phyloP scores from a whole-genome alignment of 352 stramenopile genomes.

The Thraustochytrium striatum region DNA sequence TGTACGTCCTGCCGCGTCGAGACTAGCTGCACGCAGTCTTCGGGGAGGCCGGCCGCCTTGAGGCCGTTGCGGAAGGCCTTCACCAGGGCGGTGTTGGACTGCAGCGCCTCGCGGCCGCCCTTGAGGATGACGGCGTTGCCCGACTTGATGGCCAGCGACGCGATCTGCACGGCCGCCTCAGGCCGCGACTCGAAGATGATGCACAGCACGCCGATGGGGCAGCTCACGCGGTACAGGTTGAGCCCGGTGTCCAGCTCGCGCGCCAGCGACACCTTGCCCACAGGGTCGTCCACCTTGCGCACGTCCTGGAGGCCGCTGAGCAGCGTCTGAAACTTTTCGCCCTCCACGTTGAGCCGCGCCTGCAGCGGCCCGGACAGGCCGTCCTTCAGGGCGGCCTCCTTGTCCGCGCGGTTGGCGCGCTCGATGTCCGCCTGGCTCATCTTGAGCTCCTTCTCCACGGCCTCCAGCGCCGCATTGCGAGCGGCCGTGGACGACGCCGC shows the following conservation, averaged over 20 bases:
- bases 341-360: constrained; percentile 74
- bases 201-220: constrained; percentile 92
- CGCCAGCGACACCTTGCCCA: constrained; percentile 65
- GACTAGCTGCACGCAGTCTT: constrained; percentile 83
- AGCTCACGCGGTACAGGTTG: constrained; percentile 85
- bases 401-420: constrained; percentile 39
- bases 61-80: constrained; percentile 88
- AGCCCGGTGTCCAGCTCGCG: constrained; percentile 84
- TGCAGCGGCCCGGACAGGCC: constrained; percentile 59
- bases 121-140: constrained; percentile 95
- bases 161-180: constrained; percentile 91
- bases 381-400: constrained; percentile 1
- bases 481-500: not conserved
- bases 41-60: constrained; percentile 69
- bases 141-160: constrained; percentile 85
- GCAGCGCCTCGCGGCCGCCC: constrained; percentile 87
- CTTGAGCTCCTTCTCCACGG: constrained; percentile 11
- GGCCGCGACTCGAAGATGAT: constrained; percentile 97
- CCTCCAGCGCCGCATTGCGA: not conserved
- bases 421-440: not conserved
- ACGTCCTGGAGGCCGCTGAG: constrained; percentile 88
- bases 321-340: constrained; percentile 88
- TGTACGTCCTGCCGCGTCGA: constrained; percentile 85
- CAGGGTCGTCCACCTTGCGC: constrained; percentile 66
- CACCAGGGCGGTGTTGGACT: constrained; percentile 83